A percentile compares a stretch with the other conserved stretches of the same genome.
Evolutionary conservation across 148 eudicot species (phyloP).

Genomic region (Camellia lanceoleosa): DNA sequence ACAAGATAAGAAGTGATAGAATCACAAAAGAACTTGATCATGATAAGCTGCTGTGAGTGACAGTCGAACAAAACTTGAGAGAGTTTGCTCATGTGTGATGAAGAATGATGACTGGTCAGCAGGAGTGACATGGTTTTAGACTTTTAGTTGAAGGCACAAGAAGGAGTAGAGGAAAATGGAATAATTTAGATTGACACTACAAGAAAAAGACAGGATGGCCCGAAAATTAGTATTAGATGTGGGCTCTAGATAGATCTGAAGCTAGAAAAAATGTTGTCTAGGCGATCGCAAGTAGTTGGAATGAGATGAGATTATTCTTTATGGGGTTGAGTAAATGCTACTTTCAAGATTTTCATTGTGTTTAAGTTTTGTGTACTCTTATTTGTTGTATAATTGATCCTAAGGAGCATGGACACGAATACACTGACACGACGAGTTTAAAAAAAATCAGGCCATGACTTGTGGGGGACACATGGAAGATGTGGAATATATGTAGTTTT

Average conservation of each 20-base stretch:
- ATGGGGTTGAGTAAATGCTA: neutral
- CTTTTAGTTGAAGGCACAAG: neutral
- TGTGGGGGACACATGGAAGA: no score
- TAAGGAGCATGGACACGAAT: no score
- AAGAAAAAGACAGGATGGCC: neutral
- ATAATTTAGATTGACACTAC: neutral
- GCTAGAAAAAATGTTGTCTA: no score
- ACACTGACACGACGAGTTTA: no score
- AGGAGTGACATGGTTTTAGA: neutral
- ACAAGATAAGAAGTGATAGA: neutral
- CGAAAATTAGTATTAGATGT: neutral
- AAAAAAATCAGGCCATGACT: no score
- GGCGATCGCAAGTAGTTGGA: neutral
- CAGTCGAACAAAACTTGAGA: neutral
- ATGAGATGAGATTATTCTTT: neutral
- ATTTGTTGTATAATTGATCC: neutral
- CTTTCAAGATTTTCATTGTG: neutral
- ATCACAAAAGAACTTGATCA: neutral
- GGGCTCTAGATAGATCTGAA: neutral
- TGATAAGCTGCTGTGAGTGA: neutral
- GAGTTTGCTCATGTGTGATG: neutral
- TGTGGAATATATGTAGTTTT: no score
- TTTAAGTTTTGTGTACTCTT: neutral
- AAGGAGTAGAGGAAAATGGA: slow-evolving; percentile 2
- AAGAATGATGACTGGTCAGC: neutral